Base-by-base conservation (phyloP, 1,284 basidiomycete genomes). In the Cystobasidium sp. region DNA sequence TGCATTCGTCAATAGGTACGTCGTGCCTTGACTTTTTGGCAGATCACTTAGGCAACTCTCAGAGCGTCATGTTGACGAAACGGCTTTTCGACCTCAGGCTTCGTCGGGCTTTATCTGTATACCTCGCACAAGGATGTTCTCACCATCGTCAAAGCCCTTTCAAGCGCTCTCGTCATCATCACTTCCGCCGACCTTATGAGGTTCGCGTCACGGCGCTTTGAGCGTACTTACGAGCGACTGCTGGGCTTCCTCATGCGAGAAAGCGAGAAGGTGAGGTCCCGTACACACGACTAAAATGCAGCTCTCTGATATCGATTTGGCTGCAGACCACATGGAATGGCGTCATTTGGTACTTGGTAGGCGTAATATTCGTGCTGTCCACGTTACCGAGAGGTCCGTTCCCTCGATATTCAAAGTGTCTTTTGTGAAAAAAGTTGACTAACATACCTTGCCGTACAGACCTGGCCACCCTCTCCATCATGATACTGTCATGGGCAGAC, bases 401-500 rank as follows among this genome's bases (percentile, higher is more conserved):
- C 77, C n/a, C 18, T 18, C 22, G 22, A 10, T 24, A 5, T 18
- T 6, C 3, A 8, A 31, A 6, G 22, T 55, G 20, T 7, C 6
- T n/a, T n/a, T n/a, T n/a, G n/a, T n/a, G 53, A 31, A 18, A 52
- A 52, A 20, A 55, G 8, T 6, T 5, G 10, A 56, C 39, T 56
- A 9, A 59, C 5, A n/a, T n/a, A 9, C 53, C 4, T 65, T n/a
- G n/a, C 18, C 1, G 22, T 43, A 43, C 76, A 80, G 94, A 97
- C 79, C 87, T 97, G 47, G 94, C 94, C 31, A 88, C 91, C 20
- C 89, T 95, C 14, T 88, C 93, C 3, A 91, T 97, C 78, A 86
- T 96, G 77, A 92, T 93, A 76, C 88, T 99, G 56, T 95, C 94
- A 39, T 97, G 96, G 93, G 94, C 93, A 3, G 96, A 99, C 84